Percentiles rank a stretch among this genome's conserved stretches.
Evolutionary conservation across 495 filamentous ascomycete species (phyloP).

Genomic region (Trichoderma erinaceum): DNA sequence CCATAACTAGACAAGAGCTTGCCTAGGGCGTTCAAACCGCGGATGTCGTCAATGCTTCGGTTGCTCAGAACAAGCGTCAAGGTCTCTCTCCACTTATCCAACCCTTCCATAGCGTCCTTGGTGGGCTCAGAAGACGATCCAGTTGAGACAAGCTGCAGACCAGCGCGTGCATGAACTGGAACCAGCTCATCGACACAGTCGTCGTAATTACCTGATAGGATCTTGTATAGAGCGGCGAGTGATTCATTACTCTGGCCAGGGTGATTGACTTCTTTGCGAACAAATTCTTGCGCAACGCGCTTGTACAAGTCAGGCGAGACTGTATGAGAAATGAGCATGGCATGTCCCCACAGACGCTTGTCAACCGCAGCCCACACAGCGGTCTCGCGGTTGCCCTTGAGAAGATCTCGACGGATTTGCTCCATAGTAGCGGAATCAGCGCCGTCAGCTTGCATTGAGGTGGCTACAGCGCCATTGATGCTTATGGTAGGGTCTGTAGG

Average conservation of each 20-base stretch:
- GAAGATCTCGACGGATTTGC: slow-evolving; percentile 61
- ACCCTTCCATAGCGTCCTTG: slow-evolving; percentile 71
- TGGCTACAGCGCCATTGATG: slow-evolving; percentile 19
- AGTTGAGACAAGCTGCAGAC: slow-evolving; percentile 74
- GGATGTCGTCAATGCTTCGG: slow-evolving; percentile 69
- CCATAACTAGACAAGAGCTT: slow-evolving; percentile 81
- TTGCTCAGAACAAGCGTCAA: slow-evolving; percentile 80
- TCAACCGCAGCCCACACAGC: slow-evolving; percentile 95
- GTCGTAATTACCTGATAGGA: slow-evolving; percentile 88
- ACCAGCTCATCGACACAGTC: slow-evolving; percentile 96
- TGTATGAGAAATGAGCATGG: slow-evolving; percentile 84
- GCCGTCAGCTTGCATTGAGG: slow-evolving; percentile 47
- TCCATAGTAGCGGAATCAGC: slow-evolving; percentile 62
- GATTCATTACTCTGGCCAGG: slow-evolving; percentile 71
- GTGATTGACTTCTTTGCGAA: slow-evolving; percentile 83
- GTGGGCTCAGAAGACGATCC: slow-evolving; percentile 54
- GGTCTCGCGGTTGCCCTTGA: slow-evolving; percentile 79
- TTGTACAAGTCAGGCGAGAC: slow-evolving; percentile 66
- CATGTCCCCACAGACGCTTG: slow-evolving; percentile 90
- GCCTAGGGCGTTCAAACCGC: slow-evolving; percentile 72
- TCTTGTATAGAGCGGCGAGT: slow-evolving; percentile 82
- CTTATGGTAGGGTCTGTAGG: slow-evolving; percentile 9
- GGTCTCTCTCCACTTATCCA: slow-evolving; percentile 92
- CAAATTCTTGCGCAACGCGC: slow-evolving; percentile 89
- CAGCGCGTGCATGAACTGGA: slow-evolving; percentile 85